Percentiles rank a stretch among this genome's conserved stretches.
phyloP scores from a whole-genome alignment of 139 green algal genomes.

The Klebsormidium nitens region DNA sequence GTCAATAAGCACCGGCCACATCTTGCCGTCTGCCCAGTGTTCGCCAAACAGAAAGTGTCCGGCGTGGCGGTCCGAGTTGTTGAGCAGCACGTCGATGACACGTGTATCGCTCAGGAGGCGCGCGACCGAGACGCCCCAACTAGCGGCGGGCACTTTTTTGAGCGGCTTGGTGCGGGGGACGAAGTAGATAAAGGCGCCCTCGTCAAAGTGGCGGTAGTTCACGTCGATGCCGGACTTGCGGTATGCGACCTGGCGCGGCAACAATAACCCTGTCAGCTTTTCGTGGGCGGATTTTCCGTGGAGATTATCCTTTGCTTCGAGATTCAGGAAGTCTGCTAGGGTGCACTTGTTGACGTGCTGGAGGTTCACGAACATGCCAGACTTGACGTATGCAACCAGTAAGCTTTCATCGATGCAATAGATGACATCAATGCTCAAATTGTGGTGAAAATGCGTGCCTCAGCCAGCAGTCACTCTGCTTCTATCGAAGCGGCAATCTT shows the following conservation, averaged over 20 bases:
- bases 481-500: too few relatives aligned
- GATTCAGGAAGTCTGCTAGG: too few relatives aligned
- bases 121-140: conserved; percentile 38
- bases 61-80: conserved; percentile 74
- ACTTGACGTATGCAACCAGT: too few relatives aligned
- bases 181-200: conserved; percentile 73
- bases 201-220: conserved; percentile 49
- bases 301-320: too few relatives aligned
- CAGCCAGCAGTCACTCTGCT: too few relatives aligned
- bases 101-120: conserved; percentile 65
- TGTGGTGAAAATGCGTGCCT: too few relatives aligned
- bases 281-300: too few relatives aligned
- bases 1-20: conserved; percentile 69
- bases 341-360: too few relatives aligned
- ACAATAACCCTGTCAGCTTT: too few relatives aligned
- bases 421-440: too few relatives aligned
- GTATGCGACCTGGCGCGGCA: conserved; percentile 44
- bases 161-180: conserved; percentile 40
- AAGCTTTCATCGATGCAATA: too few relatives aligned
- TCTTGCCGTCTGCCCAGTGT: conserved; percentile 59
- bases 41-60: conserved; percentile 68
- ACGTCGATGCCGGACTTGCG: conserved; percentile 44
- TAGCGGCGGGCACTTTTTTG: conserved; percentile 18
- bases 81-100: conserved; percentile 78
- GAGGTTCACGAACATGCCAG: too few relatives aligned